Base-by-base conservation (phyloP, 768 basidiomycete species). In the Omphalotus guepiniiformis region DNA sequence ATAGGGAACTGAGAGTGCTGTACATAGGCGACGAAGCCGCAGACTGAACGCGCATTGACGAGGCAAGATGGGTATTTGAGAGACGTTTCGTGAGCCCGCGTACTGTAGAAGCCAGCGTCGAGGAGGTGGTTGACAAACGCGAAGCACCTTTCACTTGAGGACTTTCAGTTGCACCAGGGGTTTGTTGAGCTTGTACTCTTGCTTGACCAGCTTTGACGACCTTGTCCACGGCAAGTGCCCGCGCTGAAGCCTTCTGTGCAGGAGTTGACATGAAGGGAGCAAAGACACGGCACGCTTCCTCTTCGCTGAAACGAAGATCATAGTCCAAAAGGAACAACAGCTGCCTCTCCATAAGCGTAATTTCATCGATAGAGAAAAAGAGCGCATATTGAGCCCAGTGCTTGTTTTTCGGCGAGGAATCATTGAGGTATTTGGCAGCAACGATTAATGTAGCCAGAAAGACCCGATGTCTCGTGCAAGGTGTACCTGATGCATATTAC, bases 341-440 rank as follows among this genome's bases (percentile, higher is more conserved):
- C 68, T 99, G 93, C 69, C 84, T 88, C 71, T 99, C 95, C 95
- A 98, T 98, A 52, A 94, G 75, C 66, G 94, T 96, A 65, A 97
- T 83, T 70, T 91, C 88, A 9, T 71, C 65, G 42, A 82, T 68
- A 61, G 88, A 82, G 70, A 91, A 94, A 53, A 88, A 69, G 35
- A 72, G 70, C 15, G 83, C 85, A 63, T 93, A 90, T 39, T 69
- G 68, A 47, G 85, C 79, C 95, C 95, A 99, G 72, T 96, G 89
- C 63, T 78, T 77, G 72, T 97, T 99, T 76, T 93, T 95, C 3
- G 91, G 91, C 37, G 87, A 86, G n/a, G 88, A 87, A 66, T 94
- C 92, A 66, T 99, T 96, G 61, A 97, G 82, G 66, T 97, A 97
- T 70, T 99, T 99, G 53, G 93, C 87, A 19, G 95, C 84, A 34